phyloP scores from a whole-genome alignment of 1,139 yeast species.

The Hanseniaspora gamundiae region DNA sequence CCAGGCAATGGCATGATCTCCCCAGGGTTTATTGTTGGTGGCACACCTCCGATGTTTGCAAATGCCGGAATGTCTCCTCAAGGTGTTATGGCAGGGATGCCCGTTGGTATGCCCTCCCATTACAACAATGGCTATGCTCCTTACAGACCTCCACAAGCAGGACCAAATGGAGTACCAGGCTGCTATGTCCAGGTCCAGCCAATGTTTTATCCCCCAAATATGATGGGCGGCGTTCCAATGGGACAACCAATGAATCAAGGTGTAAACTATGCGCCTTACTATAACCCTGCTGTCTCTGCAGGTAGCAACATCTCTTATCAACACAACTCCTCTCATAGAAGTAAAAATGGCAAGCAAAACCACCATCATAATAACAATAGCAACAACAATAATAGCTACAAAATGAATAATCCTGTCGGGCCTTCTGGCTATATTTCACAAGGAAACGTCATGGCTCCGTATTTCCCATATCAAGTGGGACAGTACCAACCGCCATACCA shows the following conservation, averaged over 20 bases:
- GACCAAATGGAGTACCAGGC: conserved; percentile 3
- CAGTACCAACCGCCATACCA: conserved; percentile 1
- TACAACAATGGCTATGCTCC: conserved; percentile 13
- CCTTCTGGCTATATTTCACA: background rate
- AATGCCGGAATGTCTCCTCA: conserved; percentile 14
- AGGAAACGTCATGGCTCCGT: background rate
- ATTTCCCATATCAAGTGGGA: background rate
- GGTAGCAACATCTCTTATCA: conserved; percentile 8
- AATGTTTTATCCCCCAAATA: conserved; percentile 22
- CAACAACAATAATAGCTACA: background rate
- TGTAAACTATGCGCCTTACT: conserved; percentile 13
- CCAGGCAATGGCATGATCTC: conserved; percentile 19
- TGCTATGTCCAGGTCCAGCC: conserved; percentile 23
- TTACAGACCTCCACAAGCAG: conserved; percentile 17
- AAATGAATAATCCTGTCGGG: background rate
- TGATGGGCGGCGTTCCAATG: conserved; percentile 12
- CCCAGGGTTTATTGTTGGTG: conserved; percentile 13
- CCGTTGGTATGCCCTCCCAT: conserved; percentile 15
- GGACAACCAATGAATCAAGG: conserved; percentile 4
- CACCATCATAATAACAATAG: conserved; percentile 6
- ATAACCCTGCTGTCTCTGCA: conserved; percentile 9
- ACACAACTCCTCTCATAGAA: conserved; percentile 12
- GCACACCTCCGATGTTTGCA: conserved; percentile 15
- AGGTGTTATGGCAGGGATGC: conserved; percentile 7
- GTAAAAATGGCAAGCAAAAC: conserved; percentile 11